Percentiles rank a stretch among this genome's conserved stretches.
Evolutionary conservation across 2,329 filamentous ascomycete species (phyloP).

Genomic region (Fusarium sp.): DNA sequence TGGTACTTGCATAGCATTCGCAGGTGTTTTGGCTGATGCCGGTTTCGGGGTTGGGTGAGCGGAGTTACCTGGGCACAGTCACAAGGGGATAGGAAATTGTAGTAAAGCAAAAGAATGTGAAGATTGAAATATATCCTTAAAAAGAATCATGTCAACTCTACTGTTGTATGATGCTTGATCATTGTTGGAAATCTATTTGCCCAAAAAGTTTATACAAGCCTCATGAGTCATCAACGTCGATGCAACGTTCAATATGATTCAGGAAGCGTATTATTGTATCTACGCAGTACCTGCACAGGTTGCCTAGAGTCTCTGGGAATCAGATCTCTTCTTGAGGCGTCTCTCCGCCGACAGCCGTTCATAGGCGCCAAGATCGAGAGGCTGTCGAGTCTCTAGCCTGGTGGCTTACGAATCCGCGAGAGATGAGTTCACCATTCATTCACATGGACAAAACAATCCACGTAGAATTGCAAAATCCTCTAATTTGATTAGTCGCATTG

Average conservation of each 20-base stretch:
- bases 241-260: not conserved
- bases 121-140: rapidly evolving
- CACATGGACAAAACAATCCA: rapidly evolving
- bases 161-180: not conserved
- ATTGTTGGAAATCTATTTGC: rapidly evolving
- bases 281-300: rapidly evolving
- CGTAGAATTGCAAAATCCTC: rapidly evolving
- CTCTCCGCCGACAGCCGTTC: not conserved
- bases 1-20: not conserved
- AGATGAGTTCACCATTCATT: no score
- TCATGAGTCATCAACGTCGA: not conserved
- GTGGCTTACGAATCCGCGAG: no score
- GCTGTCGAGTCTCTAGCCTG: not conserved
- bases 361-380: not conserved
- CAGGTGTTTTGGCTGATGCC: not conserved
- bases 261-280: not conserved
- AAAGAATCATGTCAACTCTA: not conserved
- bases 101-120: rapidly evolving
- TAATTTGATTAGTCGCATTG: no score
- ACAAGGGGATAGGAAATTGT: not conserved
- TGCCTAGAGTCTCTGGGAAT: rapidly evolving
- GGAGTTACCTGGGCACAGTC: not conserved
- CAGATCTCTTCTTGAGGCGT: not conserved
- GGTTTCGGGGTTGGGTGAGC: not conserved
- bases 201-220: rapidly evolving